phyloP scores from a whole-genome alignment of 2,329 filamentous ascomycete genomes.

The Aureobasidium sp. region DNA sequence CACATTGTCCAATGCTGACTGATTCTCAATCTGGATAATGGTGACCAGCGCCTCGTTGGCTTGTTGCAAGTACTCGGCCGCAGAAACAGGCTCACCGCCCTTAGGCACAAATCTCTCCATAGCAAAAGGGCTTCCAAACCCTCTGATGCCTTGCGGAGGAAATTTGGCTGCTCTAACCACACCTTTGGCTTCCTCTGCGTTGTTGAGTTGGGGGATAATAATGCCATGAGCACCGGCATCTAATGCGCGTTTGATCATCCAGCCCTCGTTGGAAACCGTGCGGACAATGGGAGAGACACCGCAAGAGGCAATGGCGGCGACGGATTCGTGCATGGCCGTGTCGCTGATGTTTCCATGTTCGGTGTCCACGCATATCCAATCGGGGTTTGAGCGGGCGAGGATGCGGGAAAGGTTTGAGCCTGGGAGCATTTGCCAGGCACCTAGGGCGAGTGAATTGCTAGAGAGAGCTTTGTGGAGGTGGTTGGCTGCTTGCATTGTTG shows the following conservation, averaged over 20 bases:
- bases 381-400: conserved; percentile 45
- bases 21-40: conserved; percentile 42
- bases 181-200: conserved; percentile 43
- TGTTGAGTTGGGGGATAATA: conserved; percentile 46
- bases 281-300: conserved; percentile 38
- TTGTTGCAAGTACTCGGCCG: conserved; percentile 43
- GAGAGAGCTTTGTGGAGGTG: conserved; percentile 44
- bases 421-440: conserved; percentile 51
- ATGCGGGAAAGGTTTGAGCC: conserved; percentile 46
- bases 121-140: conserved; percentile 49
- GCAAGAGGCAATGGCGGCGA: conserved; percentile 40
- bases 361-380: conserved; percentile 48
- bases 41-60: conserved; percentile 48
- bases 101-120: conserved; percentile 26
- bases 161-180: conserved; percentile 49
- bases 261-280: conserved; percentile 49
- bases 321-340: conserved; percentile 47
- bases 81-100: conserved; percentile 22
- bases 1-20: conserved; percentile 32
- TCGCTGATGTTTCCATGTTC: conserved; percentile 51
- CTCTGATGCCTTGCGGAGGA: conserved; percentile 46
- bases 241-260: conserved; percentile 55
- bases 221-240: conserved; percentile 54
- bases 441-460: conserved; percentile 43
- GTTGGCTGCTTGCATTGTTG: conserved; percentile 46